phyloP scores from a whole-genome alignment of 352 stramenopile genomes.

The Phytophthora citricola region DNA sequence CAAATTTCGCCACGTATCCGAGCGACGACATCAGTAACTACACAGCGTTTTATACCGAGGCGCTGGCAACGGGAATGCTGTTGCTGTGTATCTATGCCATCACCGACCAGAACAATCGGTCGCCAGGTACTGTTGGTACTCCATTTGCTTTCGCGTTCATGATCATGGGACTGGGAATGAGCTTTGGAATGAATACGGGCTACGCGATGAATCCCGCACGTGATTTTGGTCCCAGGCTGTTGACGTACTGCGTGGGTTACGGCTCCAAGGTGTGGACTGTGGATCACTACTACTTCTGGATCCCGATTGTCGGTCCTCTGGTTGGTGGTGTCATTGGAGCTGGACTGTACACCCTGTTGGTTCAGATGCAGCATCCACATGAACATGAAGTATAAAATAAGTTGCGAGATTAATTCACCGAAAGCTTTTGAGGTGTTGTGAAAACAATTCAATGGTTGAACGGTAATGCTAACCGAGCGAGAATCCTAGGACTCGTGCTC shows the following conservation, averaged over 20 bases:
- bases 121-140: slow-evolving; percentile 15
- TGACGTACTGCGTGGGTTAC: slow-evolving; percentile 21
- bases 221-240: slow-evolving; percentile 19
- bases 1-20: slow-evolving; percentile 28
- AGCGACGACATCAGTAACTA: slow-evolving; percentile 28
- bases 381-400: slow-evolving; percentile 6
- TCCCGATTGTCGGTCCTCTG: slow-evolving; percentile 15
- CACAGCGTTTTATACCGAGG: slow-evolving; percentile 29
- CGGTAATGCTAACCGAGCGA: no score
- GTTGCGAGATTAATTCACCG: no score
- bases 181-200: slow-evolving; percentile 28
- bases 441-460: no score
- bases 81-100: slow-evolving; percentile 29
- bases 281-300: slow-evolving; percentile 28
- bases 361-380: slow-evolving; percentile 24
- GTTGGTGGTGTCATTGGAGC: slow-evolving; percentile 17
- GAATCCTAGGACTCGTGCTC: slow-evolving; percentile 13
- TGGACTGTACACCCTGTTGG: slow-evolving; percentile 16
- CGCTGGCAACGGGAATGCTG: slow-evolving; percentile 20
- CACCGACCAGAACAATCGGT: slow-evolving; percentile 27
- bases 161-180: slow-evolving; percentile 31
- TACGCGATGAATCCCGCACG: slow-evolving; percentile 30
- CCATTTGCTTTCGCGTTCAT: slow-evolving; percentile 22
- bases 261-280: slow-evolving; percentile 24
- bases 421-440: no score